phyloP scores from a whole-genome alignment of 108 stramenopile species.

The Cyclotella distinguenda region DNA sequence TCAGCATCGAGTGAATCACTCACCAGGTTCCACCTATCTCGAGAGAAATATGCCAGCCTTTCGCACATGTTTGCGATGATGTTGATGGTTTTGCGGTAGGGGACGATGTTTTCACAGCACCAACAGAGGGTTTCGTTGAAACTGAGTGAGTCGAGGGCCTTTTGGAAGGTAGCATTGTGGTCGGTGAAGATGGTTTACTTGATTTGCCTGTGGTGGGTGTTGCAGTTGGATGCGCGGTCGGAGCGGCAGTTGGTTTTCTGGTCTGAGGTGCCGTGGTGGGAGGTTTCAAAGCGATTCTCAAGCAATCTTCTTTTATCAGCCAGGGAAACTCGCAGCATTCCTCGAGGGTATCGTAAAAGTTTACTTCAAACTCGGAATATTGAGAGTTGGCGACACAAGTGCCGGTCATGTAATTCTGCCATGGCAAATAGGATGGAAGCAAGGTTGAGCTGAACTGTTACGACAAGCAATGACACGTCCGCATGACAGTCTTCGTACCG shows the following conservation, averaged over 20 bases:
- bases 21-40: background rate
- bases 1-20: background rate
- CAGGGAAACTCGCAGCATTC: slow-evolving; percentile 28
- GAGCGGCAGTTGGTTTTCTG: too few relatives aligned
- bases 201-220: background rate
- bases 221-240: background rate
- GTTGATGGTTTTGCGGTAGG: background rate
- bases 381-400: background rate
- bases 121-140: too few relatives aligned
- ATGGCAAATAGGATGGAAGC: too few relatives aligned
- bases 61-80: background rate
- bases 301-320: slow-evolving; percentile 9
- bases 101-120: too few relatives aligned
- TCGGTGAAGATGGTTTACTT: background rate
- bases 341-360: slow-evolving; percentile 24
- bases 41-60: background rate
- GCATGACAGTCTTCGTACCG: too few relatives aligned
- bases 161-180: background rate
- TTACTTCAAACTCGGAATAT: slow-evolving; percentile 2
- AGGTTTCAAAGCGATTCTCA: background rate
- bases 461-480: too few relatives aligned
- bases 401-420: background rate
- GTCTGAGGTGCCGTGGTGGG: too few relatives aligned
- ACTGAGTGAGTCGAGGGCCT: background rate
- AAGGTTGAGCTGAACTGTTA: too few relatives aligned